Percentiles rank a stretch among this genome's conserved stretches.
phyloP scores from a whole-genome alignment of 768 basidiomycete species.

The Tephrocybe sp. region DNA sequence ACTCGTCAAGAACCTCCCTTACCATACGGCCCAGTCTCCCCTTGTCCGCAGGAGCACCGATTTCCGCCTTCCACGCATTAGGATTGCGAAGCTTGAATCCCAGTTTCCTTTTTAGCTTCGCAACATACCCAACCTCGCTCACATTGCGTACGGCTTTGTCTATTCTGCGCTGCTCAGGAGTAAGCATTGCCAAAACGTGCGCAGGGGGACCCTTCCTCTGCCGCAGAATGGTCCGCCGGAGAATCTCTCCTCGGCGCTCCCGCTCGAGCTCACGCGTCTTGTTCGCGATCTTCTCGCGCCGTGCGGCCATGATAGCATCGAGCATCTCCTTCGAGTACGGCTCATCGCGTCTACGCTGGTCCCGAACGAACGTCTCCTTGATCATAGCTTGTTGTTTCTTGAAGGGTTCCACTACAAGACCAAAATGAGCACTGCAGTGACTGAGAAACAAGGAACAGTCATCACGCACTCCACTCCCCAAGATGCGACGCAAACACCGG shows the following conservation, averaged over 20 bases:
- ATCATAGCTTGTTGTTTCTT: slow-evolving; percentile 29
- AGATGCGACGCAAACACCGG: slow-evolving; percentile 13
- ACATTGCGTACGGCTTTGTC: slow-evolving; percentile 54
- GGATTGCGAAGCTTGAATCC: slow-evolving; percentile 50
- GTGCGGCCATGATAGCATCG: slow-evolving; percentile 50
- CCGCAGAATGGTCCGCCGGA: slow-evolving; percentile 44
- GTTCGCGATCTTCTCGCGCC: slow-evolving; percentile 59
- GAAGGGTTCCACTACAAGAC: slow-evolving; percentile 37
- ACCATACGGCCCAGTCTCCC: slow-evolving; percentile 25
- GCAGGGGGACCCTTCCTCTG: slow-evolving; percentile 62
- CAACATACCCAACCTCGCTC: slow-evolving; percentile 73
- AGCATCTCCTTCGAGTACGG: slow-evolving; percentile 52
- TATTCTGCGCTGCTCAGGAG: slow-evolving; percentile 40
- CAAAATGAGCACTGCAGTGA: neutral
- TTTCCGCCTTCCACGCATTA: slow-evolving; percentile 35
- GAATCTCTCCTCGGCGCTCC: slow-evolving; percentile 64
- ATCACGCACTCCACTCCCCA: slow-evolving; percentile 42
- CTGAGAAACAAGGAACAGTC: neutral
- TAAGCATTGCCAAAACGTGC: slow-evolving; percentile 54
- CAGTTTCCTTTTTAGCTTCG: slow-evolving; percentile 54
- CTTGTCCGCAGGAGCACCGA: slow-evolving; percentile 27
- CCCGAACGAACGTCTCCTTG: slow-evolving; percentile 33
- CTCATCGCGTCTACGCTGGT: slow-evolving; percentile 38
- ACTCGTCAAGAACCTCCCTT: slow-evolving; percentile 27
- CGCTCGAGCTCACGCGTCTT: slow-evolving; percentile 62